Evolutionary conservation across 129 eudicot genomes (phyloP).

Genomic region (Saposhnikovia divaricata): DNA sequence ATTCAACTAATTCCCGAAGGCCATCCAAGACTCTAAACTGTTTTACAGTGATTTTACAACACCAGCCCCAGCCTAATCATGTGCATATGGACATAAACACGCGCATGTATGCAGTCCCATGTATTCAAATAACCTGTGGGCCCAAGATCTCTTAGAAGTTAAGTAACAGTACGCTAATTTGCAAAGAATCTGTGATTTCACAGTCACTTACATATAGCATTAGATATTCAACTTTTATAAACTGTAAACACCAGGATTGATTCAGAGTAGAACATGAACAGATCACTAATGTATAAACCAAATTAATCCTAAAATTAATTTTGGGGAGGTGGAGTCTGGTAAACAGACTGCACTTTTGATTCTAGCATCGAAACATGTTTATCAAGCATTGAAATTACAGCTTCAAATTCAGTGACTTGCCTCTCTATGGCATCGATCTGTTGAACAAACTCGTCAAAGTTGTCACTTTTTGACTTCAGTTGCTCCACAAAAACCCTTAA

Average conservation of each 20-base stretch:
- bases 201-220: not conserved
- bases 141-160: not conserved
- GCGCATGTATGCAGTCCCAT: too few species aligned
- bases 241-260: not conserved
- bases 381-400: conserved; percentile 82
- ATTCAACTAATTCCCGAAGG: too few species aligned
- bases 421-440: conserved; percentile 78
- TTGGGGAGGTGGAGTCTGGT: conserved; percentile 49
- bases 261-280: not conserved
- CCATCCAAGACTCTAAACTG: too few species aligned
- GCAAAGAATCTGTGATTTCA: not conserved
- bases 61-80: too few species aligned
- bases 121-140: not conserved
- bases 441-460: conserved; percentile 60
- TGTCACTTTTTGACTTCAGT: conserved; percentile 60
- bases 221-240: not conserved
- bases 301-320: not conserved
- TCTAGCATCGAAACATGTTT: conserved; percentile 67
- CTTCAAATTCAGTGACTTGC: conserved; percentile 87
- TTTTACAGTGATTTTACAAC: too few species aligned
- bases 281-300: not conserved
- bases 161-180: not conserved
- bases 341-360: conserved; percentile 60
- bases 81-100: too few species aligned
- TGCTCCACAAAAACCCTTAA: conserved; percentile 88